Percentiles rank a stretch among this genome's conserved stretches.
phyloP scores from a whole-genome alignment of 2,329 filamentous ascomycete species.

The Gnomoniopsis sp. region DNA sequence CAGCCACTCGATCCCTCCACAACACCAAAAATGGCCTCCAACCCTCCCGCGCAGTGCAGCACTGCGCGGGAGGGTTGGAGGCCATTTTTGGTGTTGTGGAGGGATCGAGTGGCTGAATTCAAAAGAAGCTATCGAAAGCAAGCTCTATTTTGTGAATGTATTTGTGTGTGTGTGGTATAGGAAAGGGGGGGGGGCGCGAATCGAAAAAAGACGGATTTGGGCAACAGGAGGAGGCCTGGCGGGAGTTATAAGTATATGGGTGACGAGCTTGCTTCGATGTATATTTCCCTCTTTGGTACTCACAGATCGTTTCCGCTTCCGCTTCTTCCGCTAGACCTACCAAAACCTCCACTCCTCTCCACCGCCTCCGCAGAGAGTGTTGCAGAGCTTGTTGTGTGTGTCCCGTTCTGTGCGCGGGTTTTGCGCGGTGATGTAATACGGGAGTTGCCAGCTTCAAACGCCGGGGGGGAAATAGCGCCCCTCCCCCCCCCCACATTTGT shows the following conservation, averaged over 20 bases:
- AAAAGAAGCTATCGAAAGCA: too few relatives aligned
- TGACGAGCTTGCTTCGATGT: too few relatives aligned
- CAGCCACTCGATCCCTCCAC: too few relatives aligned
- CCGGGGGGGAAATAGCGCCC: too few relatives aligned
- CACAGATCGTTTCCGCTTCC: background rate
- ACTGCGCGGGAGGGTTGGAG: conserved; percentile 48
- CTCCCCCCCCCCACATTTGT: background rate
- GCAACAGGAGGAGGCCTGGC: background rate
- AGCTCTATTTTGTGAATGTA: too few relatives aligned
- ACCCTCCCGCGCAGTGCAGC: conserved; percentile 49
- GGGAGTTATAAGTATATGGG: background rate
- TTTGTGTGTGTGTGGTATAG: too few relatives aligned
- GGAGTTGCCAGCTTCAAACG: background rate
- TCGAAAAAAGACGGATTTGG: background rate
- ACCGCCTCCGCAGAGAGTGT: background rate
- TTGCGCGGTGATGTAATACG: background rate
- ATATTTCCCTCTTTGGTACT: background rate
- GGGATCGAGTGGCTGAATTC: too few relatives aligned
- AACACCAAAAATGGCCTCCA: conserved; percentile 54
- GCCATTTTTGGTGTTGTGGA: conserved; percentile 38
- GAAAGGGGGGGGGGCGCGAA: too few relatives aligned
- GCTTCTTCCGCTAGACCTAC: too few relatives aligned
- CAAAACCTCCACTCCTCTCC: background rate
- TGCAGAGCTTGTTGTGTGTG: background rate
- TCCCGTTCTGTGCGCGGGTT: background rate